Base-by-base conservation (phyloP, 2,329 filamentous ascomycete species). In the Piedraia hortae region DNA sequence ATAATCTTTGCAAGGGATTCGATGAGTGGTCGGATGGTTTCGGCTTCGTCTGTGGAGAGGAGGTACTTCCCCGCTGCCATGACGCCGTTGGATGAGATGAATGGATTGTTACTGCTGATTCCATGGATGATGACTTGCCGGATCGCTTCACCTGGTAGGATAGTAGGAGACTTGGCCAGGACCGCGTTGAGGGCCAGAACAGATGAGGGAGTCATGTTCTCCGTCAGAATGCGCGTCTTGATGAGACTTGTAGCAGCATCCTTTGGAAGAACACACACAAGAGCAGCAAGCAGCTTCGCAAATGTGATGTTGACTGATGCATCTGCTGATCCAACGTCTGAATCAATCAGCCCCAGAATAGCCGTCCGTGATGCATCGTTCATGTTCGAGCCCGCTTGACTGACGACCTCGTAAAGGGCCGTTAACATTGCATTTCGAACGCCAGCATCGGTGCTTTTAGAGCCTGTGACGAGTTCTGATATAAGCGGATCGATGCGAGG, bases 371-470 rank as follows among this genome's bases (percentile, higher is more conserved):
- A 91, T 11, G 67, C 53, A 37, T 93, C 85, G 35, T 74, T 80
- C 85, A 97, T 97, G 47, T 82, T 91, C 26, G 59, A 58, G 24
- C 85, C 85, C 10, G 80, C 82, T 47, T 90, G 90, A 54, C 75
- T 82, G 28, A 97, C 70, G 14, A 97, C 85, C 41, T 93, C 82
- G 41, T 88, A 91, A 20, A 97, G 50, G 3, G 85, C 85, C 53
- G 88, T 90, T 37, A 97, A 59, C 85, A 97, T 97, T 13, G 85
- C 85, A 32, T 72, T 85, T 47, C 65, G 74, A 31, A 97, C 85
- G 20, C 82, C 82, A 4, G 64, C 41, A 39, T 93, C 82, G 2
- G 62, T 51, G 0, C 85, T 93, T 54, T 82, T 91, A 12, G 78
- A 85, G 20, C 85, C 85, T n/a, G 85, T 73, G 10, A 93, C 78